Conservation (phyloP, 345 rosid species). For the Cochlearia excelsa region DNA sequence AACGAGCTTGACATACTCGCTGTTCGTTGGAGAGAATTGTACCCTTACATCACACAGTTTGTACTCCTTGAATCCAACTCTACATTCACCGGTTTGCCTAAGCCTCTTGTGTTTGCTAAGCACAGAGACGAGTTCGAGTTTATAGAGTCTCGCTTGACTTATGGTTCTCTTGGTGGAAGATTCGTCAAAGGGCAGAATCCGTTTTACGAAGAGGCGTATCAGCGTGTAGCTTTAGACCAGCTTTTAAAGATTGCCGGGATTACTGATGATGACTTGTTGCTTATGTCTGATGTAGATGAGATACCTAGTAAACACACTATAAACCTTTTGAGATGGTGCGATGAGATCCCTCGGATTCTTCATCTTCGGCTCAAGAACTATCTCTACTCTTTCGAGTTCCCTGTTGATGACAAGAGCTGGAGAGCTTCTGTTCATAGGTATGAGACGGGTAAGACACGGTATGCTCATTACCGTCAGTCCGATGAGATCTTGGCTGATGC, state of each 20-base stretch:
- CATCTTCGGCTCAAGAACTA: constrained; percentile 76
- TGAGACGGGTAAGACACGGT: constrained; percentile 58
- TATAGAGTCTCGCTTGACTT: constrained; percentile 71
- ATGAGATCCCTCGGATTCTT: constrained; percentile 60
- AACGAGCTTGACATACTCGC: constrained; percentile 76
- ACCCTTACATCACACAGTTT: constrained; percentile 74
- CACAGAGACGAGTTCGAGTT: constrained; percentile 64
- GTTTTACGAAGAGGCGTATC: constrained; percentile 81
- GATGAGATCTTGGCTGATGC: constrained; percentile 72
- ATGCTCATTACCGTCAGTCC: constrained; percentile 71
- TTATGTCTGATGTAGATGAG: constrained; percentile 93
- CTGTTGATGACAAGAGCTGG: constrained; percentile 77
- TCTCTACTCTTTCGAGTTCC: constrained; percentile 82
- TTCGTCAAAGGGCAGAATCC: constrained; percentile 78
- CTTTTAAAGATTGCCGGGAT: constrained; percentile 72
- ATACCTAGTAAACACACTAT: constrained; percentile 85
- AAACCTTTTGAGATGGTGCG: constrained; percentile 84
- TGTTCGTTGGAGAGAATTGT: constrained; percentile 72
- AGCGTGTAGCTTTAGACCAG: constrained; percentile 74
- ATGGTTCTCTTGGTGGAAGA: constrained; percentile 66
- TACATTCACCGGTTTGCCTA: constrained; percentile 68
- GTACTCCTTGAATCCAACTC: constrained; percentile 80
- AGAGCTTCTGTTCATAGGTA: constrained; percentile 81
- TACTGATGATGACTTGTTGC: constrained; percentile 74
- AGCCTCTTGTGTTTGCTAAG: constrained; percentile 58